Base-by-base conservation (phyloP, 2,329 filamentous ascomycete species). In the Sclerotiophoma versabilis region DNA sequence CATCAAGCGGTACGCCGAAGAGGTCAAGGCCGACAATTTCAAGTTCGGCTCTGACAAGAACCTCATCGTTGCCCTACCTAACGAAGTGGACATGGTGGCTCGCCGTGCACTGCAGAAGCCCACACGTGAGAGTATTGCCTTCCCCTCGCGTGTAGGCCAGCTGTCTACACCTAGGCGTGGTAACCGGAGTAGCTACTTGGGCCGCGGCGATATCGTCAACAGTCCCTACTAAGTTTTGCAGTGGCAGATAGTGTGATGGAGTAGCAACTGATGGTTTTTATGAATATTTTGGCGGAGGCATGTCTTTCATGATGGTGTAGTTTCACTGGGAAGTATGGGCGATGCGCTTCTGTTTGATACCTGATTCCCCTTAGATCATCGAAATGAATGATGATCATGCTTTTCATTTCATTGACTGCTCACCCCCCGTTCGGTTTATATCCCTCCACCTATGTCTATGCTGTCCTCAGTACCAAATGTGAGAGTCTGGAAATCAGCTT, bases 11-110 rank as follows among this genome's bases (percentile, higher is more conserved):
- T 99, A 99, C 73, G 84, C 87, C 0, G 95, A 99, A 69, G 90
- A 96, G 60, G 92, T 99, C 71, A 97, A 96, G 82, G 95, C 95
- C 4, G 95, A 99, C 75, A 96, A 99, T 75, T 99, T 99, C 86
- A 92, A 95, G 69, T 99, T 92, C 70, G 93, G 93, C 39, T 93
- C 89, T 5, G 95, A 99, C 76, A 96, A 96, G 84, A 97, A 97
- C 69, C 92, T 99, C 67, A 96, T 99, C 69, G 93, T 99, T 29
- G 95, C 95, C 0, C 80, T 99, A 60, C 93, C 95, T 2, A 96
- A 99, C 72, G 93, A 98, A 75, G 95, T 99, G 64, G 96, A 97
- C 76, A 98, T 98, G 93, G 91, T 99, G 11, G 89, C 88, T 38
- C 93, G 93, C 76, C 85, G 89, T 65, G 88, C 87, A 52, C 84